Percentiles rank a stretch among this genome's conserved stretches.
Evolutionary conservation across 1,284 basidiomycete genomes (phyloP).

Genomic region (Coriolopsis trogii): DNA sequence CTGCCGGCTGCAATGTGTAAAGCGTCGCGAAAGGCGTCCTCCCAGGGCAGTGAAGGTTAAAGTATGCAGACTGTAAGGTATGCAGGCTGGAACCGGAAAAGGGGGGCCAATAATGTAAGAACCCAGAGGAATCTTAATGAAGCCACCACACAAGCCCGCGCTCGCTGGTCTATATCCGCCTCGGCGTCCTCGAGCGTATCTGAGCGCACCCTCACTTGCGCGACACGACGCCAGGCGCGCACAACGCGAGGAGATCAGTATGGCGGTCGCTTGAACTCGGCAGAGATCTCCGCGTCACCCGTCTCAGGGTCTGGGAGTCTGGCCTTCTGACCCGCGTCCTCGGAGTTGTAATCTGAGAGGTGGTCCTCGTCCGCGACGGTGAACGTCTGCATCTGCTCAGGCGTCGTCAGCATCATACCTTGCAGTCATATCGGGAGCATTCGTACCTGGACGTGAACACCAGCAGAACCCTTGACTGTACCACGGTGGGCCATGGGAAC

Average conservation of each 20-base stretch:
- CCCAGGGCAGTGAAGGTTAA: too few species aligned
- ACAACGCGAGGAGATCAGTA: constrained; percentile 13
- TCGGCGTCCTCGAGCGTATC: too few species aligned
- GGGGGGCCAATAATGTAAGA: too few species aligned
- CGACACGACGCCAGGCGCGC: neutral
- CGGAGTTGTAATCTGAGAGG: constrained; percentile 22
- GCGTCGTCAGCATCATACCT: neutral
- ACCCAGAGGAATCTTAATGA: too few species aligned
- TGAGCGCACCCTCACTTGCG: too few species aligned
- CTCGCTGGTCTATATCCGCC: too few species aligned
- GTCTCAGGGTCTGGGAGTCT: constrained; percentile 36
- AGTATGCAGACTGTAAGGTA: too few species aligned
- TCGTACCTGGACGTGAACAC: constrained; percentile 56
- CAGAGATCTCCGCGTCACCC: constrained; percentile 28
- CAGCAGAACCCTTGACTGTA: constrained; percentile 32
- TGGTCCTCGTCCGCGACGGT: constrained; percentile 30
- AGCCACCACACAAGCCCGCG: too few species aligned
- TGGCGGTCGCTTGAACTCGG: constrained; percentile 34
- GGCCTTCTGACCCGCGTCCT: constrained; percentile 47
- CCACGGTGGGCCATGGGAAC: constrained; percentile 20
- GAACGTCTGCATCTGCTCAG: constrained; percentile 34
- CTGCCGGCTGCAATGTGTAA: too few species aligned
- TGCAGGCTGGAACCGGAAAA: too few species aligned
- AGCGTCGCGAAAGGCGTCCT: too few species aligned
- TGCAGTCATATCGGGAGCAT: constrained; percentile 1